A percentile compares a stretch with the other conserved stretches of the same genome.
phyloP scores from a whole-genome alignment of 2,329 filamentous ascomycete genomes.

The Aspergillus amoenus region DNA sequence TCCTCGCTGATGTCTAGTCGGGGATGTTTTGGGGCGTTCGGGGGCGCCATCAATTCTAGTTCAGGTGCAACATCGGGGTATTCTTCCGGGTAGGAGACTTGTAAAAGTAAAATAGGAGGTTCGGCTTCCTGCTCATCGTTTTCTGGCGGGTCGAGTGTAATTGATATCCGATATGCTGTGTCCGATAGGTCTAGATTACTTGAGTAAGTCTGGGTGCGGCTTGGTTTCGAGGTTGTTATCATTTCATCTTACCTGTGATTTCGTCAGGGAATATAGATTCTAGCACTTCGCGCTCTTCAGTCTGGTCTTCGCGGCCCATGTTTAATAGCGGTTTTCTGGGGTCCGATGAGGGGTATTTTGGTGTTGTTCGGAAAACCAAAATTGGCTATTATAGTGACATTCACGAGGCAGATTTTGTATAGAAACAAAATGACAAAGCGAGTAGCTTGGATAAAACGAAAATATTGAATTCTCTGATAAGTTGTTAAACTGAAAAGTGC shows the following conservation, averaged over 20 bases:
- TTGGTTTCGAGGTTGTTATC: neutral
- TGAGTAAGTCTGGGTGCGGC: neutral
- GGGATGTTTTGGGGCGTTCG: slow-evolving; percentile 67
- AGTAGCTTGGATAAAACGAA: neutral
- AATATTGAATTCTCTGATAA: neutral
- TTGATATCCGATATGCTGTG: slow-evolving; percentile 80
- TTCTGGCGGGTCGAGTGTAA: slow-evolving; percentile 75
- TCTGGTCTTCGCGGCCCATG: slow-evolving; percentile 74
- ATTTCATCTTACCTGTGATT: slow-evolving; percentile 68
- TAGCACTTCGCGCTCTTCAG: slow-evolving; percentile 95
- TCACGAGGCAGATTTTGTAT: neutral
- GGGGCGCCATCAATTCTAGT: slow-evolving; percentile 74
- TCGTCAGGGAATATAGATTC: slow-evolving; percentile 98
- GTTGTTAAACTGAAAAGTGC: slow-evolving; percentile 5
- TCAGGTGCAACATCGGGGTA: slow-evolving; percentile 87
- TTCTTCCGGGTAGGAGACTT: slow-evolving; percentile 82
- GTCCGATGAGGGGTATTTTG: slow-evolving; percentile 30
- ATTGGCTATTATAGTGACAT: neutral
- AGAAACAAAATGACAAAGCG: no score
- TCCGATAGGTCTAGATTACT: slow-evolving; percentile 73
- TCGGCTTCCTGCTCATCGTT: slow-evolving; percentile 63
- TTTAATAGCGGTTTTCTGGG: slow-evolving; percentile 19
- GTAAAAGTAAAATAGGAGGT: slow-evolving; percentile 70
- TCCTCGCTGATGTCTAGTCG: slow-evolving; percentile 80
- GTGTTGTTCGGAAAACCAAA: neutral